A percentile compares a stretch with the other conserved stretches of the same genome.
phyloP scores from a whole-genome alignment of 2,329 filamentous ascomycete species.

The Lasiodiplodia gonubiensis region DNA sequence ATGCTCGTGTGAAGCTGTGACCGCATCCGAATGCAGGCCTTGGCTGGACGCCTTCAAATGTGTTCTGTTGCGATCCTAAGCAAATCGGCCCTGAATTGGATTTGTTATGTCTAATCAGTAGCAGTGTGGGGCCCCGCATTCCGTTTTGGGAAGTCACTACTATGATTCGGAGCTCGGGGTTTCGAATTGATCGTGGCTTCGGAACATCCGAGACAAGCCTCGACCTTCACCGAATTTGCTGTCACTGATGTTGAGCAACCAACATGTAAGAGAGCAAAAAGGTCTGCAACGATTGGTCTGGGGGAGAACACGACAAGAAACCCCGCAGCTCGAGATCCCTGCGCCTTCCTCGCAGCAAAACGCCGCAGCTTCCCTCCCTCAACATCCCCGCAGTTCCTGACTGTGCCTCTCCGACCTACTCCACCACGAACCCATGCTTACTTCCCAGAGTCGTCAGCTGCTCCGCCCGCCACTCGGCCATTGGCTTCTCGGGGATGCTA shows the following conservation, averaged over 20 bases:
- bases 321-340: background rate
- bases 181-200: background rate
- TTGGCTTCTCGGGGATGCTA: constrained; percentile 7
- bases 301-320: background rate
- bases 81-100: too few species aligned
- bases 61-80: too few species aligned
- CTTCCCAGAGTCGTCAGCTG: background rate
- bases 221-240: background rate
- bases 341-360: background rate
- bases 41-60: too few species aligned
- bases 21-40: too few species aligned
- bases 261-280: background rate
- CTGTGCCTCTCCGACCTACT: background rate
- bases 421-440: constrained; percentile 6
- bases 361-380: background rate
- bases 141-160: background rate
- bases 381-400: background rate
- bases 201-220: background rate
- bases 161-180: background rate
- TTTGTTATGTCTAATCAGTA: background rate
- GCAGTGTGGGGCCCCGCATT: background rate
- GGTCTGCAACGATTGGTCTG: background rate
- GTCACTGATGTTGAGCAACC: background rate
- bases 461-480: constrained; percentile 1
- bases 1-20: background rate